Base-by-base conservation (phyloP, 768 basidiomycete species). In the Lactarius deliciosus region DNA sequence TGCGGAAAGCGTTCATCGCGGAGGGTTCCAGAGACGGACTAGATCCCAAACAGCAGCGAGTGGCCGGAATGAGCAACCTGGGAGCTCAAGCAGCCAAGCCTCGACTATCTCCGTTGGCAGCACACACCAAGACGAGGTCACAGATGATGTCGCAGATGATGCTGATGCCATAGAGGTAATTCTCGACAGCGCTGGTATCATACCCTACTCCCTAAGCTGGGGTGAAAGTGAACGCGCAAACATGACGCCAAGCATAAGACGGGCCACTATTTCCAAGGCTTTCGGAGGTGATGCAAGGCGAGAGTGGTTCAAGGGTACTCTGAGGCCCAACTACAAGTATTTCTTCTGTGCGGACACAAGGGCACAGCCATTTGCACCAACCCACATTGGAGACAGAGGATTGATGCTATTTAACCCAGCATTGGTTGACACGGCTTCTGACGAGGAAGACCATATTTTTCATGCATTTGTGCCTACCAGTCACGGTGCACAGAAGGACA, bases 361-460 rank as follows among this genome's bases (percentile, higher is more conserved):
- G 5, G 7, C 30, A 9, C 64, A 65, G 3, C 64, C 64, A 0
- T 61, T 34, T 13, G 54, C 11, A 4, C 64, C 64, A 1, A 56
- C n/a, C 1, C 16, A 0, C 7, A 30, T 32, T 2, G 64, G 64
- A 11, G 8, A 34, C 2, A 53, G 50, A 1, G 64, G 64, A 0
- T 20, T 65, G 5, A 0, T 47, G 0, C 16, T 61, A 1, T 10
- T 20, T 16, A 0, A 1, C 6, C 59, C 64, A 0, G 15, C 8
- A 0, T 30, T n/a, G 13, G 0, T 9, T n/a, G 15, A 11, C 28
- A 25, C 34, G 18, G 18, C 57, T 16, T 28, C 11, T 34, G 57
- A 20, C 5, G 11, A 60, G 13, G 11, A 60, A 10, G 32, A 2
- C 16, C 8, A 2, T 2, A 41, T 28, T 0, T 32, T 64, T 16